Conservation (phyloP, 441 rosid genomes). For the Lepidium campestre region DNA sequence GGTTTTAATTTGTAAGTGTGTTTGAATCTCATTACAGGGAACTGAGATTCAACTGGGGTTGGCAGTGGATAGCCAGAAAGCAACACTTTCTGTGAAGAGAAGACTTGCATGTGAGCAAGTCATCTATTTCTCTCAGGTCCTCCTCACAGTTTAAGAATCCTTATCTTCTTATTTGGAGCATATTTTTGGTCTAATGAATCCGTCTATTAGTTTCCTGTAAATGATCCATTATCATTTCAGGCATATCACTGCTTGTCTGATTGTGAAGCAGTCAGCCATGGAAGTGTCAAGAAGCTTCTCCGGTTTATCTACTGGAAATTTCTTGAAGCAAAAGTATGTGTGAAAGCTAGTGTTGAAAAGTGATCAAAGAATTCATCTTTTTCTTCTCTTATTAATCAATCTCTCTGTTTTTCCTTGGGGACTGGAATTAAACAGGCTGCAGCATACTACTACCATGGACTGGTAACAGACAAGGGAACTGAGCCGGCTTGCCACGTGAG, state of each 20-base stretch:
- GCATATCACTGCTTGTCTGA: conserved; percentile 68
- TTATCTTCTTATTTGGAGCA: background rate
- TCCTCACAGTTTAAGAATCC: background rate
- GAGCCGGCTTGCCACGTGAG: conserved; percentile 60
- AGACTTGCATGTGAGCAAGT: conserved; percentile 89
- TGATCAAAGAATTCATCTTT: background rate
- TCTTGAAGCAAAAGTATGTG: conserved; percentile 81
- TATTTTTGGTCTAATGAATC: background rate
- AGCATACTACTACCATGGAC: conserved; percentile 88
- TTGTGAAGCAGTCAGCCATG: conserved; percentile 38
- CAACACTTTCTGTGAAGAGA: conserved; percentile 78
- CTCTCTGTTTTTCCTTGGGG: background rate
- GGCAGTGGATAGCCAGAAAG: conserved; percentile 84
- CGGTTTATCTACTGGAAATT: conserved; percentile 84
- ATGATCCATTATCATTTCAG: conserved; percentile 27
- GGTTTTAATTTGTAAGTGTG: background rate
- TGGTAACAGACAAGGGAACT: conserved; percentile 74
- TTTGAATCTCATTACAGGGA: conserved; percentile 41
- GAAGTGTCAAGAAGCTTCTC: conserved; percentile 64
- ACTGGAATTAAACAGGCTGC: conserved; percentile 49
- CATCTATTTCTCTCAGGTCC: conserved; percentile 72
- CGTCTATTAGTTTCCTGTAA: background rate
- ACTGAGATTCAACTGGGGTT: conserved; percentile 93
- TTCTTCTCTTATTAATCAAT: background rate
- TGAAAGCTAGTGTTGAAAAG: background rate